Percentiles rank a stretch among this genome's conserved stretches.
Evolutionary conservation across 495 filamentous ascomycete species (phyloP).

Genomic region (Hyphodiscus hymeniophilus): DNA sequence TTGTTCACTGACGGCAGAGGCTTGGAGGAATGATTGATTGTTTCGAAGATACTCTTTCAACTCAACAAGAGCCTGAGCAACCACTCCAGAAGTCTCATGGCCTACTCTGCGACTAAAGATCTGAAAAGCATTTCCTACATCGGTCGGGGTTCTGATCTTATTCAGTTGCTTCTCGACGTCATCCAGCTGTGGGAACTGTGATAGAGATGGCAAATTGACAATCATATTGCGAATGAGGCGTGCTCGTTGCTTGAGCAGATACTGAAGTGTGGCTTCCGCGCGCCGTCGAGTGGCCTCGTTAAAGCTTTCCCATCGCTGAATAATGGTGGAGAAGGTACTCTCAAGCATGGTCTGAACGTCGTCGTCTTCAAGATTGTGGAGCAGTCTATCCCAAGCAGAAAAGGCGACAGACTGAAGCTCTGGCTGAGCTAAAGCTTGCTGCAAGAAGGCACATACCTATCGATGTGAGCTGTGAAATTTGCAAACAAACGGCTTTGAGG

Average conservation of each 20-base stretch:
- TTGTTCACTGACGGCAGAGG: slow-evolving; percentile 75
- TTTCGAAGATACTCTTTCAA: slow-evolving; percentile 60
- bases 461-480: not conserved
- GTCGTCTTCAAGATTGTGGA: slow-evolving; percentile 62
- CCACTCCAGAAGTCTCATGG: slow-evolving; percentile 78
- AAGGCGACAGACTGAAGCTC: slow-evolving; percentile 71
- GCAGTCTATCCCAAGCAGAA: slow-evolving; percentile 72
- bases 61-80: slow-evolving; percentile 69
- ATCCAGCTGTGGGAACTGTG: slow-evolving; percentile 58
- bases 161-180: slow-evolving; percentile 55
- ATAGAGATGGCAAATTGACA: slow-evolving; percentile 68
- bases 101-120: slow-evolving; percentile 63
- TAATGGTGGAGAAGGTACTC: slow-evolving; percentile 79
- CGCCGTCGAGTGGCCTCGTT: slow-evolving; percentile 46
- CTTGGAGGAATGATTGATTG: slow-evolving; percentile 75
- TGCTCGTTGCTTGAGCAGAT: slow-evolving; percentile 54
- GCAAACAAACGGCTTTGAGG: slow-evolving; percentile 6
- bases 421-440: slow-evolving; percentile 67
- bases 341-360: slow-evolving; percentile 75
- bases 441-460: slow-evolving; percentile 79
- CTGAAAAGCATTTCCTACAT: slow-evolving; percentile 51
- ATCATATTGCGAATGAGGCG: slow-evolving; percentile 53
- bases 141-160: slow-evolving; percentile 47
- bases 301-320: slow-evolving; percentile 68
- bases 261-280: slow-evolving; percentile 51